Conservation (phyloP, 2,329 filamentous ascomycete species). For the Nothophaeocryptopus gaeumannii region DNA sequence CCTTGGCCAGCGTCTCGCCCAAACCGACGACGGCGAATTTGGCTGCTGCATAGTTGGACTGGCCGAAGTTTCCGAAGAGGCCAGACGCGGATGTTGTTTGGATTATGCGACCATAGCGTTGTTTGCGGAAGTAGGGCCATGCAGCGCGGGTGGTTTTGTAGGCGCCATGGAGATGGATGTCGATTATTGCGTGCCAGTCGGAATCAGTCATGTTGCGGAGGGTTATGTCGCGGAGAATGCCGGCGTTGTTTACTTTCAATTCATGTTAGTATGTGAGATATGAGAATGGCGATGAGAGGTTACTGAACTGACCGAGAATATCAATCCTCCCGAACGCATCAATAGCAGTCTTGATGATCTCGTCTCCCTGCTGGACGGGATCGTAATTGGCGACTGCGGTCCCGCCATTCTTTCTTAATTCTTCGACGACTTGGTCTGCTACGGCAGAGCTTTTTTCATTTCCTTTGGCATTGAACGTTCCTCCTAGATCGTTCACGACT, state of each 20-base stretch:
- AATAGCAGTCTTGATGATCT: constrained; percentile 85
- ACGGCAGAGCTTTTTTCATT: constrained; percentile 66
- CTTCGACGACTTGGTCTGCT: constrained; percentile 75
- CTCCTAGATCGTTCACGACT: constrained; percentile 92
- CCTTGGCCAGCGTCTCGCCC: constrained; percentile 93
- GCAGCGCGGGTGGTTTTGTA: constrained; percentile 96
- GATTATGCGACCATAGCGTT: constrained; percentile 92
- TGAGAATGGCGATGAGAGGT: constrained; percentile 54
- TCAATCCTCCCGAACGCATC: constrained; percentile 79
- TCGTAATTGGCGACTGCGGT: constrained; percentile 97
- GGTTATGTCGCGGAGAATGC: constrained; percentile 87
- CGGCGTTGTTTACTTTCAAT: constrained; percentile 78
- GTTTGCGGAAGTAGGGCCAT: constrained; percentile 98
- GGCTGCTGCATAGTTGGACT: constrained; percentile 94
- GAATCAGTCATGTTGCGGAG: constrained; percentile 97
- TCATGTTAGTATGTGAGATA: background rate
- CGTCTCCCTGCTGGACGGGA: constrained; percentile 84
- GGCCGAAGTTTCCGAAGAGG: constrained; percentile 97
- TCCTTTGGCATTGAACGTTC: constrained; percentile 86
- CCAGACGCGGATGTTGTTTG: constrained; percentile 95
- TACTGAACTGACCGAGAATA: constrained; percentile 53
- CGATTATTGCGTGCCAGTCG: constrained; percentile 91
- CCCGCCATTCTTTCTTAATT: constrained; percentile 80
- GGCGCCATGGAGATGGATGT: constrained; percentile 87
- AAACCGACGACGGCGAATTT: constrained; percentile 94